phyloP scores from a whole-genome alignment of 441 rosid species.

The Pelargonium citronellum region DNA sequence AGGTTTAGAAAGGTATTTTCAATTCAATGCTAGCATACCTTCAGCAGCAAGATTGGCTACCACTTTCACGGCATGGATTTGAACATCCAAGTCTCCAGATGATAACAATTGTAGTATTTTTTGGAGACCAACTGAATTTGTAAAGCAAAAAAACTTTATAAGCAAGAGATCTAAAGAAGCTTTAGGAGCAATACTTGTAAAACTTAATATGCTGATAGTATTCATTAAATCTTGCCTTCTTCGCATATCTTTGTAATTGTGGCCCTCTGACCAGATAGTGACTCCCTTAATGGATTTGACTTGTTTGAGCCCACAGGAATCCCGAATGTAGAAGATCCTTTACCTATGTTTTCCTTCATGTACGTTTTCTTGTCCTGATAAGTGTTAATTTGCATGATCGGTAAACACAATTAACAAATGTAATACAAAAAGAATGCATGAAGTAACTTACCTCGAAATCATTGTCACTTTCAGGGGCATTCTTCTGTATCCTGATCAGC shows the following conservation, averaged over 20 bases:
- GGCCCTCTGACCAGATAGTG: constrained; percentile 67
- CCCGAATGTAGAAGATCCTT: constrained; percentile 43
- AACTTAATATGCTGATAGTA: not conserved
- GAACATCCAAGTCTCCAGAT: constrained; percentile 90
- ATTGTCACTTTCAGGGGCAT: constrained; percentile 44
- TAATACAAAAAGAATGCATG: constrained; percentile 11
- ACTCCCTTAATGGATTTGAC: constrained; percentile 51
- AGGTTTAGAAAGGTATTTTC: not conserved
- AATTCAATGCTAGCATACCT: constrained; percentile 46
- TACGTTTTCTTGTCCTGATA: constrained; percentile 46
- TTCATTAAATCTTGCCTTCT: constrained; percentile 53
- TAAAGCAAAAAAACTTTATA: constrained; percentile 1
- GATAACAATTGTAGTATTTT: constrained; percentile 90
- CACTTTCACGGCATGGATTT: constrained; percentile 95
- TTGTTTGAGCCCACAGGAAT: constrained; percentile 37
- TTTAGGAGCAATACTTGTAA: constrained; percentile 1
- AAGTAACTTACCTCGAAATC: constrained; percentile 45
- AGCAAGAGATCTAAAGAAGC: constrained; percentile 6
- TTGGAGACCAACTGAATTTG: constrained; percentile 76
- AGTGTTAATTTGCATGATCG: constrained; percentile 22
- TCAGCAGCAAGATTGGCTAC: constrained; percentile 99
- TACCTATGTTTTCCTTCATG: constrained; percentile 45
- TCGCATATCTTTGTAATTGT: constrained; percentile 91
- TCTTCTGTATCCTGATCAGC: constrained; percentile 53
- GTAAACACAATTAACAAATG: constrained; percentile 12